These are phyloP conservation scores for Aspergillus piperis DNA, from an alignment of 2,329 filamentous ascomycete species.

Conservation along the genomic window DNA sequence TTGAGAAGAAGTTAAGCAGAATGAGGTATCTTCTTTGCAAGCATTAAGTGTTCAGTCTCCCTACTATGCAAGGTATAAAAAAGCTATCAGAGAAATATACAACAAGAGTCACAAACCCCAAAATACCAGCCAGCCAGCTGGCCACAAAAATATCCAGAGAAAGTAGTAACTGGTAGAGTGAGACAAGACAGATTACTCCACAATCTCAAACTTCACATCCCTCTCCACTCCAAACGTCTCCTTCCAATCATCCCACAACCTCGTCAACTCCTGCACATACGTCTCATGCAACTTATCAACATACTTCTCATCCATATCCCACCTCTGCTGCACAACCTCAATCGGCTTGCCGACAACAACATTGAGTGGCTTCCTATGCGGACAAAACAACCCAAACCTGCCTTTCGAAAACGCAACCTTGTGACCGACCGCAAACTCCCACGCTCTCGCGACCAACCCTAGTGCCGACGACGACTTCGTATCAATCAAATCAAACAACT, in stretches of 20 bases:
- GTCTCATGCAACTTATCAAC: slow-evolving; percentile 71
- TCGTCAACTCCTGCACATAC: slow-evolving; percentile 61
- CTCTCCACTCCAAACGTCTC: slow-evolving; percentile 29
- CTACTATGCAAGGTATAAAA: too few species aligned
- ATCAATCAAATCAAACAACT: slow-evolving; percentile 79
- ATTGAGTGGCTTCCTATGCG: slow-evolving; percentile 78
- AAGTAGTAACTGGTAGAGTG: background rate
- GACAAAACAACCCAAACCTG: slow-evolving; percentile 75
- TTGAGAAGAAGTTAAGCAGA: too few species aligned
- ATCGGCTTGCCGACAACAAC: slow-evolving; percentile 79
- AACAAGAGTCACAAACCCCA: too few species aligned
- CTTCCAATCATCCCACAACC: slow-evolving; percentile 34
- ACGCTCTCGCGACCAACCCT: slow-evolving; percentile 60
- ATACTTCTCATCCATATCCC: slow-evolving; percentile 65
- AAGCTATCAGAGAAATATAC: background rate
- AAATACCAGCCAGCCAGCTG: background rate
- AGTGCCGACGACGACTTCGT: slow-evolving; percentile 64
- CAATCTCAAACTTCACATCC: slow-evolving; percentile 31
- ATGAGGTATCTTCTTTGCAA: too few species aligned
- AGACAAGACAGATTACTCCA: slow-evolving; percentile 13
- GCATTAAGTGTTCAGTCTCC: too few species aligned
- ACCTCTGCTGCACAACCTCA: slow-evolving; percentile 55
- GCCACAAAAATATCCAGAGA: background rate
- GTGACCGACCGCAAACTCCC: slow-evolving; percentile 70
- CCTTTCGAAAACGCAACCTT: slow-evolving; percentile 81